Base-by-base conservation (phyloP, 495 filamentous ascomycete species). In the Trichoderma erinaceum region DNA sequence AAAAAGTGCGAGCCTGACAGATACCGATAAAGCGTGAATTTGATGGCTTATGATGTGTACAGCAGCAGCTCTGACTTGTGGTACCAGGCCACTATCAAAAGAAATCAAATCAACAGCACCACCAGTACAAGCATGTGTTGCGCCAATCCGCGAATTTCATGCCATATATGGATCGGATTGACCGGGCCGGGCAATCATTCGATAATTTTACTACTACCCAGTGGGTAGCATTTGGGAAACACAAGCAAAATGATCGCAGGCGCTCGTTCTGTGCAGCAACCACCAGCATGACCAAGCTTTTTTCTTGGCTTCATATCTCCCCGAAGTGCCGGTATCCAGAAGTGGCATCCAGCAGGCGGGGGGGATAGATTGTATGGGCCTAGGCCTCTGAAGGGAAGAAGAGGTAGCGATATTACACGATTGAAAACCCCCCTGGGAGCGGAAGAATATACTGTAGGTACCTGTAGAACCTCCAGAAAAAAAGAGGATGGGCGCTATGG, bases 251-350 rank as follows among this genome's bases (percentile, higher is more conserved):
- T 38, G 35, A 38, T 29, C 29, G 29, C 29, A 29, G 29, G 4
- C 29, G 29, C 35, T 38, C 35, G 35, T 10, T 46, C 43, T 15
- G 13, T 46, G 12, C 12, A 46, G 43, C 43, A 11, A 4, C 7
- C 12, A 18, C 43, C n/a, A 56, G 21, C n/a, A 56, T 12, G 29
- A 61, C 56, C 56, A 61, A 61, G 56, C 56, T 61, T 61, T 61
- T 61, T 12, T 61, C 56, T 61, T 61, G 56, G 56, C 56, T 61
- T 23, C 4, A 29, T 27, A 18, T 32, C 48, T 38, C 35, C 35
- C 35, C 35, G 35, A 52, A 23, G n/a, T 52, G 48, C 48, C 48
- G 48, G 48, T 52, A n/a, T n/a, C 48, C 21, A 52, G 48, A 52
- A 18, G 6, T 0, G 21, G 4, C 48, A 3, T n/a, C 21, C 48